Evolutionary conservation across 2,329 filamentous ascomycete species (phyloP), one percentile per base, ranked within the genome.

Genomic region (Epichloe sp.): DNA sequence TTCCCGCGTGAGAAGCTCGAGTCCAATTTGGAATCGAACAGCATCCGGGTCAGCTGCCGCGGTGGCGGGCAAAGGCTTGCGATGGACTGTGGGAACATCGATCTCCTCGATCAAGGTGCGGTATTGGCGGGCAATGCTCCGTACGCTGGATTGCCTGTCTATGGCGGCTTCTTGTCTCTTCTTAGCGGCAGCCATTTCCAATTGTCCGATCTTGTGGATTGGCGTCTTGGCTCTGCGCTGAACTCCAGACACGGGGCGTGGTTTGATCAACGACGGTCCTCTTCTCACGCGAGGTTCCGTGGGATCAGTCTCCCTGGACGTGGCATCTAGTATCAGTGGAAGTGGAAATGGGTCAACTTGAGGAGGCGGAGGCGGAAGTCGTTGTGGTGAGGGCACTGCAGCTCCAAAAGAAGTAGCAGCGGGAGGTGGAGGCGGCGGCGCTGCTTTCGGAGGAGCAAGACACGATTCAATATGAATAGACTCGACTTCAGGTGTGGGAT

Each of bases 41-140:
- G 67, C 71, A 40, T 68, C 65, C 2, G 59, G 49, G 3, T 54
- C 54, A 6, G 57, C 31, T 14, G 48, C 17, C 12, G 38, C 21
- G 8, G 36, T 40, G 14, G 43, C 38, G n/a, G 35, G 23, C 15
- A 46, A 15, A 37, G 23, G 38, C 55, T 37, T 53, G 55, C 44
- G 50, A 60, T 52, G 54, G 55, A 62, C 64, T 42, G 64, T 65
- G 19, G 65, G 65, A 0, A 68, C 66, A 4, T 62, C 57, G 7
- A 57, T 55, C 12, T 62, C 59, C 19, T 72, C 69, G 4, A 77
- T 62, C 2, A 78, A 56, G 2, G 70, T 70, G 17, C 67, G 66
- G 54, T 78, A 78, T 49, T 77, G 73, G 43, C 76, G 71, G 21
- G 75, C 75, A 36, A 78, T 72, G 40, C 67, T 62, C 49, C 77